Evolutionary conservation across 2,329 filamentous ascomycete genomes (phyloP), one percentile per base, ranked within the genome.

Genomic region (Rhynchosporium graminicola): DNA sequence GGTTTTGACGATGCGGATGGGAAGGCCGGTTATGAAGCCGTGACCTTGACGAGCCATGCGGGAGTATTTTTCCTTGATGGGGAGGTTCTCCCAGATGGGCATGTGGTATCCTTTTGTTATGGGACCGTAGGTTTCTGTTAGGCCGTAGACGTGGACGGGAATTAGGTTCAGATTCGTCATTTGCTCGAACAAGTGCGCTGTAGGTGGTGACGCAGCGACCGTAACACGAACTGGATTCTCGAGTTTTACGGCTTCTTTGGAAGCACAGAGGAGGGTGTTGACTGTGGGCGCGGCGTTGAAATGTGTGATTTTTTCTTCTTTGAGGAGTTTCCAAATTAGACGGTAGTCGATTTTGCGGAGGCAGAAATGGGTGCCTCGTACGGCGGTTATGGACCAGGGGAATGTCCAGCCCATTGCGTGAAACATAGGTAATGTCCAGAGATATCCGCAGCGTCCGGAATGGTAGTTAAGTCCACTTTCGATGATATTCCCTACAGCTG

Each of bases 261-360:
- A 84, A 12, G 89, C 89, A 73, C 95, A 97, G 2, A 99, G 84
- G 0, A 98, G 79, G 0, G 94, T 99, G 75, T 98, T 98, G 58
- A 99, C 95, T 0, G 95, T 99, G 0, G 95, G 95, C 0, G 94
- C 95, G 0, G 94, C 94, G 73, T 94, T 96, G 79, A 96, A 98
- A 76, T 99, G 95, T 0, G 92, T 98, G 67, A 99, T 89, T 6
- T 85, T 81, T 76, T 98, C 91, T 58, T 92, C 84, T 72, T 92
- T 96, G 40, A 99, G 79, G 3, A 99, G 78, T 55, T 84, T 84
- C 95, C 95, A 99, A 64, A 99, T 96, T 63, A 94, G 81, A 0
- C 91, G 86, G 74, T 99, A 99, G 77, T 98, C 92, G 67, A 99
- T 91, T 79, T 97, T 98, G 64, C 95, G 85, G 20, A 99, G 80